A percentile compares a stretch with the other conserved stretches of the same genome.
Evolutionary conservation across 768 basidiomycete species (phyloP).

Genomic region (Lentinula sp.): DNA sequence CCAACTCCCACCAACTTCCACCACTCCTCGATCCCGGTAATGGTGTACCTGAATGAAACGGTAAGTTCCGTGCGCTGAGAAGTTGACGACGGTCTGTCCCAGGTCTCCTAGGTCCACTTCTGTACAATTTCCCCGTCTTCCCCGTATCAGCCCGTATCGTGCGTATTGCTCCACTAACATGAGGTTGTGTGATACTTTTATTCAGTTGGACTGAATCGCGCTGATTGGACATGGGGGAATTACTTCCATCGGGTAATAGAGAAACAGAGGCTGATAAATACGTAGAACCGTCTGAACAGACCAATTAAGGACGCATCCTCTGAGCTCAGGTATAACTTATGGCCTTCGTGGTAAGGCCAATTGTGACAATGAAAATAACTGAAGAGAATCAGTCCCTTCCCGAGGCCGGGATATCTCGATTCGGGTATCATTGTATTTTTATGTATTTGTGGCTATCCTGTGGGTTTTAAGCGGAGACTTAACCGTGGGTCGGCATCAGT

Average conservation of each 20-base stretch:
- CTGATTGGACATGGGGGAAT: neutral
- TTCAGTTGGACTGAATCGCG: neutral
- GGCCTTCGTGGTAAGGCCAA: too few relatives aligned
- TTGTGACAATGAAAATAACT: too few relatives aligned
- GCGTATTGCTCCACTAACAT: constrained; percentile 3
- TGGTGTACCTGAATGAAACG: neutral
- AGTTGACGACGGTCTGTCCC: neutral
- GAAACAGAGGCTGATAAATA: neutral
- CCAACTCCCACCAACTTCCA: neutral
- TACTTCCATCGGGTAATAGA: neutral
- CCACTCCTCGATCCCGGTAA: neutral
- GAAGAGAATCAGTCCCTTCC: neutral
- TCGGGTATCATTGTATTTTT: neutral
- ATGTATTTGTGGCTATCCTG: neutral
- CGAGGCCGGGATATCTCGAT: neutral
- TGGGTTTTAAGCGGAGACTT: neutral
- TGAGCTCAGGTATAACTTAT: too few relatives aligned
- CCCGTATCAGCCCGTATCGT: neutral
- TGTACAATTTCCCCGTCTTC: neutral
- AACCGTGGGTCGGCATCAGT: neutral
- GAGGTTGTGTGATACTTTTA: constrained; percentile 5
- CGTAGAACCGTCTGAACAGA: too few relatives aligned
- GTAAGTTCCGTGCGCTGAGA: neutral
- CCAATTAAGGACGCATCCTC: too few relatives aligned
- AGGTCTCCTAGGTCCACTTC: neutral